These are phyloP conservation scores for Lentinula sp. DNA, from an alignment of 768 basidiomycete genomes.

Conservation along the genomic window DNA sequence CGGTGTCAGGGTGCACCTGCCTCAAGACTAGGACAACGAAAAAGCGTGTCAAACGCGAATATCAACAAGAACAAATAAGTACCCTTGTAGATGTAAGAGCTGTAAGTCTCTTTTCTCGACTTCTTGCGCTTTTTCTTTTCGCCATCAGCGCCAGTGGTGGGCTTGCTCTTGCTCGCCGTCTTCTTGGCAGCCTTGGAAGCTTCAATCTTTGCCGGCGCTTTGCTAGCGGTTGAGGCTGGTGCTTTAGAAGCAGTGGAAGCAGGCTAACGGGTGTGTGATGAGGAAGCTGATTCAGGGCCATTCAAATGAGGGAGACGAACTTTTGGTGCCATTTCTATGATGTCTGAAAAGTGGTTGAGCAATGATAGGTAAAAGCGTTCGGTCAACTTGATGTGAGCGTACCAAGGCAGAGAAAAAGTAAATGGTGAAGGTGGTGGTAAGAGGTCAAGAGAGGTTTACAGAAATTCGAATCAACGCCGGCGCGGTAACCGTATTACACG, in stretches of 20 bases:
- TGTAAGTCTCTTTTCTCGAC: conserved; percentile 80
- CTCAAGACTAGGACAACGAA: conserved; percentile 60
- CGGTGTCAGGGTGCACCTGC: conserved; percentile 97
- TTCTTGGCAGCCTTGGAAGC: conserved; percentile 48
- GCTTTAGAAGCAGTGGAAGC: conserved; percentile 61
- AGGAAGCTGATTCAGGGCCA: neutral
- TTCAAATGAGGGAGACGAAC: neutral
- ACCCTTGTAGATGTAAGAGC: conserved; percentile 95
- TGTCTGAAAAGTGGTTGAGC: neutral
- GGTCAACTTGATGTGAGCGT: neutral
- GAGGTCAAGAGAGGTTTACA: conserved; percentile 1
- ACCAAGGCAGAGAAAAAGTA: conserved; percentile 6
- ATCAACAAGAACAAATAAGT: neutral
- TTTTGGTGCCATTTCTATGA: conserved; percentile 9
- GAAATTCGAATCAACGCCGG: conserved; percentile 3
- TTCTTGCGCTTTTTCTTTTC: conserved; percentile 57
- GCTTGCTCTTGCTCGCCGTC: conserved; percentile 41
- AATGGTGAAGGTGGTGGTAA: conserved; percentile 13
- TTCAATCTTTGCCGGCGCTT: conserved; percentile 46
- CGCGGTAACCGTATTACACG: neutral
- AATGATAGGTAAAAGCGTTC: neutral
- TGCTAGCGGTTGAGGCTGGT: conserved; percentile 46
- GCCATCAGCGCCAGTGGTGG: conserved; percentile 48
- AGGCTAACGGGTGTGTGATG: conserved; percentile 25
- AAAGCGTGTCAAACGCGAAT: neutral